These are phyloP conservation scores for Plectosphaerella plurivora DNA, from an alignment of 2,329 filamentous ascomycete species.

Conservation along the genomic window DNA sequence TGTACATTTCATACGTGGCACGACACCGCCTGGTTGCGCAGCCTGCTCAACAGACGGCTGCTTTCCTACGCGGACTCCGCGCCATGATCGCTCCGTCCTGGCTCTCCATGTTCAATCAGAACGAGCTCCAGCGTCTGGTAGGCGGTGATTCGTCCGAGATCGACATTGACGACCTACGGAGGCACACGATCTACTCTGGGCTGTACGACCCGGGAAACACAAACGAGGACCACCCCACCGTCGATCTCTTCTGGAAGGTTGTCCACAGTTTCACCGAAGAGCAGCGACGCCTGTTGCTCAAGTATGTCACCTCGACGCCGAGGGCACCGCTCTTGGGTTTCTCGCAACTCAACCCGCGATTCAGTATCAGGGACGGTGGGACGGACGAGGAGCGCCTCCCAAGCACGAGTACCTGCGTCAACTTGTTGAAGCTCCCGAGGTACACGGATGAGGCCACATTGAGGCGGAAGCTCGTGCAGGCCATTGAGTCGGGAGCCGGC, in stretches of 20 bases:
- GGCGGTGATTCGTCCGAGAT: slow-evolving; percentile 84
- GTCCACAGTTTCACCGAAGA: slow-evolving; percentile 71
- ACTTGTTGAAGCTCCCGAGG: slow-evolving; percentile 84
- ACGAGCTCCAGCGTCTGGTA: slow-evolving; percentile 87
- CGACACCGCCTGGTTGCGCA: slow-evolving; percentile 82
- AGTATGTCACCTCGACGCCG: slow-evolving; percentile 93
- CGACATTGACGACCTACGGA: slow-evolving; percentile 78
- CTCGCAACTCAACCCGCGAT: slow-evolving; percentile 74
- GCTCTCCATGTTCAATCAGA: slow-evolving; percentile 98
- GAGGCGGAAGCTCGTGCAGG: slow-evolving; percentile 81
- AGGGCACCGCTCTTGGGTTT: slow-evolving; percentile 88
- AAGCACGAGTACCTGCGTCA: slow-evolving; percentile 94
- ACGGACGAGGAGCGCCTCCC: slow-evolving; percentile 73
- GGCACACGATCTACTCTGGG: slow-evolving; percentile 82
- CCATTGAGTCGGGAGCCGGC: slow-evolving; percentile 82
- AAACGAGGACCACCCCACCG: slow-evolving; percentile 75
- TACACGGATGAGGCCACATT: slow-evolving; percentile 65
- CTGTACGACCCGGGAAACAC: slow-evolving; percentile 90
- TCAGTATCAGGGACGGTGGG: slow-evolving; percentile 84
- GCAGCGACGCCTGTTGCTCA: slow-evolving; percentile 80
- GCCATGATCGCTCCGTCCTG: slow-evolving; percentile 87
- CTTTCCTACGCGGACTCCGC: slow-evolving; percentile 81
- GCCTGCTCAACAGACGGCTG: slow-evolving; percentile 73
- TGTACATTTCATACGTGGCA: slow-evolving; percentile 93
- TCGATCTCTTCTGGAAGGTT: slow-evolving; percentile 88